Base-by-base conservation (phyloP, 371 early-diverging fungal species). In the Zychaea mexicana region DNA sequence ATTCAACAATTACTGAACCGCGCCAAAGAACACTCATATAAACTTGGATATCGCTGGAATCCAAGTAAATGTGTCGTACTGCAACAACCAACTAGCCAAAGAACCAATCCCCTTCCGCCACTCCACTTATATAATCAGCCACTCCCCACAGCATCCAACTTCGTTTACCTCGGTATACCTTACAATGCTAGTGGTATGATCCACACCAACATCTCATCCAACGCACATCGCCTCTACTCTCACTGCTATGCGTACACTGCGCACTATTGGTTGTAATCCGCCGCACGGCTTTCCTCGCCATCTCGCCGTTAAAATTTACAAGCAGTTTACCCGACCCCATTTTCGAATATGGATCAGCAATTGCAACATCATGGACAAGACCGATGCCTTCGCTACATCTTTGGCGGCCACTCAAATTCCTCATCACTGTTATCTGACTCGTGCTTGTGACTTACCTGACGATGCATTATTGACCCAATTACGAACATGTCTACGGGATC, bases 21-120 rank as follows among this genome's bases (percentile, higher is more conserved):
- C 17, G 60, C 53, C 26, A 55, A 65, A 60, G 21, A 27, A 1
- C 73, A 73, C 52, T 39, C 38, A 7, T 10, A 30, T 5, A 7
- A 26, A 21, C 57, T 70, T 8, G 76, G 72, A 0, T 71, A 71
- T 36, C 58, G 63, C 2, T 72, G 72, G 68, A 67, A 66, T 42
- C 70, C 67, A n/a, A 33, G 57, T 15, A 76, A 76, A 62, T 71
- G 76, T 54, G 67, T 58, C 9, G 45, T 69, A 1, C 55, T 73
- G 0, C 46, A 52, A 15, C 24, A 17, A 8, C 62, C 55, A 21
- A 17, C 30, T 0, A n/a, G 13, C 32, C 57, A 32, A 4, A 42
- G 2, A 1, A 42, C 42, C 42, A 42, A 42, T n/a, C 42, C 42
- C n/a, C 42, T 42, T 2, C 36, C 67, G 4, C 31, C 38, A 1